Percentiles rank a stretch among this genome's conserved stretches.
phyloP scores from a whole-genome alignment of 495 filamentous ascomycete species.

The Penicillium paradoxum region DNA sequence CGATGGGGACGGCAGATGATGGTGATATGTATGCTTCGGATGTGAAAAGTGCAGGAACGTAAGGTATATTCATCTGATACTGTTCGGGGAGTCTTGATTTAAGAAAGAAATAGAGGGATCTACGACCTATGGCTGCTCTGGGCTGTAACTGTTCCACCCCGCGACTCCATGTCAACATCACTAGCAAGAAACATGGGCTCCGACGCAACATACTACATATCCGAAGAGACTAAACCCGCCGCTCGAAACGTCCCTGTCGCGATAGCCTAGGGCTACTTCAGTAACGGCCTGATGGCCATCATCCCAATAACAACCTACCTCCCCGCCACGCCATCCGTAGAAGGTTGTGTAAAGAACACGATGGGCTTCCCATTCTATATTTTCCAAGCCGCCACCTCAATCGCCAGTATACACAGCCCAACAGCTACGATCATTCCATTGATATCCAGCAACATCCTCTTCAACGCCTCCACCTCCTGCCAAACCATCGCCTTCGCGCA shows the following conservation, averaged over 20 bases:
- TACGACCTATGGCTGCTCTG: slow-evolving; percentile 23
- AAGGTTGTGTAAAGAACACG: slow-evolving; percentile 19
- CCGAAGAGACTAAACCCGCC: slow-evolving; percentile 42
- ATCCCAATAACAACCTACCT: slow-evolving; percentile 33
- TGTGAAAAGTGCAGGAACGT: slow-evolving; percentile 24
- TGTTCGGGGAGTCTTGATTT: not conserved
- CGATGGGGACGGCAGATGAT: not conserved
- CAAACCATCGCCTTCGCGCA: slow-evolving; percentile 40
- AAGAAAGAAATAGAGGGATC: slow-evolving; percentile 15
- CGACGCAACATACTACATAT: slow-evolving; percentile 32
- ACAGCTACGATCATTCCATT: slow-evolving; percentile 28
- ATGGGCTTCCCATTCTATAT: slow-evolving; percentile 28
- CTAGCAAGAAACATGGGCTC: slow-evolving; percentile 30
- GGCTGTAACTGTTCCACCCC: too few species aligned
- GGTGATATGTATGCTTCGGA: slow-evolving; percentile 20
- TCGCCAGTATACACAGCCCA: slow-evolving; percentile 21
- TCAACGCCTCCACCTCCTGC: slow-evolving; percentile 32
- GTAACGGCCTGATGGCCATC: slow-evolving; percentile 36
- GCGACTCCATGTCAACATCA: too few species aligned
- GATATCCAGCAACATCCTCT: slow-evolving; percentile 30
- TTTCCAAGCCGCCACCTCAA: slow-evolving; percentile 16
- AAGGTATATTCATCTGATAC: slow-evolving; percentile 7
- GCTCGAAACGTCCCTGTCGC: slow-evolving; percentile 32
- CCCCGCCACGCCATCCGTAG: slow-evolving; percentile 34
- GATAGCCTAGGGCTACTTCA: slow-evolving; percentile 34